Evolutionary conservation across 495 filamentous ascomycete genomes (phyloP), one percentile per base, ranked within the genome.

Genomic region (Cudoniella acicularis): DNA sequence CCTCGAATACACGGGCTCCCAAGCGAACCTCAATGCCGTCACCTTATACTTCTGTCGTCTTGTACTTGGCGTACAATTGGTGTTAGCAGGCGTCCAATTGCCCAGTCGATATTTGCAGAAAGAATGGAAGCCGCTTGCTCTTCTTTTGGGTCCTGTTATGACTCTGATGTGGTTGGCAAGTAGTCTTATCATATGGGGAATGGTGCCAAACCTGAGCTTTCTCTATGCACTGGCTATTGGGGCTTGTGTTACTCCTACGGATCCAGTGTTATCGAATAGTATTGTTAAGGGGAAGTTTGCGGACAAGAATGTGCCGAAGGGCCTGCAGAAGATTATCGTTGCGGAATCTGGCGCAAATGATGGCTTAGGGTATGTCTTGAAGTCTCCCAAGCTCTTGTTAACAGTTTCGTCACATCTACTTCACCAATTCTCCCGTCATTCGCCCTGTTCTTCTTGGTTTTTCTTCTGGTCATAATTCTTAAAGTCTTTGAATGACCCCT

Each of bases 241-340:
- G 2, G 86, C 91, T 23, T 95, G 91, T 65, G 84, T 98, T 13
- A 95, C 92, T 3, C 92, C 92, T 0, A 96, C 93, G 0, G 93
- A 98, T 67, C 93, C 93, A 0, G 86, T 96, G 22, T 74, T 96
- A 26, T 92, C 89, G 23, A 93, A 94, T 59, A 87, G 87, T 1
- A 95, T 96, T 56, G 90, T 96, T 47, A 96, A 96, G 75, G 92
- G 92, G 42, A 92, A 89, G 63, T 96, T 96, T 62, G 92, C 92
- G 10, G 92, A 96, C 57, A 88, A 91, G 64, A 89, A 96, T 72
- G 85, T 96, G 16, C 91, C 91, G 1, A 88, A 84, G 60, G 79
- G 84, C 16, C 69, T 96, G 61, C 91, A 95, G 76, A 83, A 85
- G 55, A 91, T 96, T 57, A 92, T 96, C 62, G 83, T 92, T 52